These are phyloP conservation scores for Trichophaea hybrida DNA, from an alignment of 2,329 filamentous ascomycete genomes.

Conservation along the genomic window DNA sequence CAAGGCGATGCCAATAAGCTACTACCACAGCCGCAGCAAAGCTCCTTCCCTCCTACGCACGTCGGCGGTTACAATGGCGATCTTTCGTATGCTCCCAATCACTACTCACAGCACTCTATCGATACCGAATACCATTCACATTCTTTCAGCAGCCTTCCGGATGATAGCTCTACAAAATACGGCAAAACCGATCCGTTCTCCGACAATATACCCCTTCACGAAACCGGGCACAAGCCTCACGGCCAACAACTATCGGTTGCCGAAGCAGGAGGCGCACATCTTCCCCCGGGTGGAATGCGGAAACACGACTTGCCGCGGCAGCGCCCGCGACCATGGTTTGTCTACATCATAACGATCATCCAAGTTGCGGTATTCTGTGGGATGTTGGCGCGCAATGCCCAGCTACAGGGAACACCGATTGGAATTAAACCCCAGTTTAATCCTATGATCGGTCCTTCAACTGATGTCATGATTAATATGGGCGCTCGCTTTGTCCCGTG, in stretches of 20 bases:
- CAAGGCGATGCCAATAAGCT: conserved; percentile 10
- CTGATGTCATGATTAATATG: conserved; percentile 89
- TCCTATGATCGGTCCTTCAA: conserved; percentile 90
- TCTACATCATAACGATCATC: conserved; percentile 61
- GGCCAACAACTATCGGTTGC: neutral
- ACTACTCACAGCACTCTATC: conserved; percentile 19
- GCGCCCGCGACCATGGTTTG: conserved; percentile 56
- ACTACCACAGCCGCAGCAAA: conserved; percentile 7
- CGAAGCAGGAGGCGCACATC: conserved; percentile 2
- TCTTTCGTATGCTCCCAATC: conserved; percentile 13
- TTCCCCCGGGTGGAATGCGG: neutral
- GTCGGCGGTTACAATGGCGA: conserved; percentile 15
- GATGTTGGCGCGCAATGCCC: conserved; percentile 74
- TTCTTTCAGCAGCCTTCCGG: neutral
- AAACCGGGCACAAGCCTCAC: conserved; percentile 3
- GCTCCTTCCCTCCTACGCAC: conserved; percentile 16
- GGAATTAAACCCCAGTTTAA: conserved; percentile 74
- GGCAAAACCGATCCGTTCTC: conserved; percentile 13
- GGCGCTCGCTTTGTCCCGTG: conserved; percentile 83
- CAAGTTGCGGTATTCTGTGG: conserved; percentile 79
- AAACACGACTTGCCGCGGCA: conserved; percentile 5
- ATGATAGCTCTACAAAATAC: neutral
- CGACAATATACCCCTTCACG: conserved; percentile 21
- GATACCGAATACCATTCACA: conserved; percentile 20
- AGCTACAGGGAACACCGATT: conserved; percentile 28